phyloP scores from a whole-genome alignment of 2,329 filamentous ascomycete genomes.

The Xylariaceae sp. region DNA sequence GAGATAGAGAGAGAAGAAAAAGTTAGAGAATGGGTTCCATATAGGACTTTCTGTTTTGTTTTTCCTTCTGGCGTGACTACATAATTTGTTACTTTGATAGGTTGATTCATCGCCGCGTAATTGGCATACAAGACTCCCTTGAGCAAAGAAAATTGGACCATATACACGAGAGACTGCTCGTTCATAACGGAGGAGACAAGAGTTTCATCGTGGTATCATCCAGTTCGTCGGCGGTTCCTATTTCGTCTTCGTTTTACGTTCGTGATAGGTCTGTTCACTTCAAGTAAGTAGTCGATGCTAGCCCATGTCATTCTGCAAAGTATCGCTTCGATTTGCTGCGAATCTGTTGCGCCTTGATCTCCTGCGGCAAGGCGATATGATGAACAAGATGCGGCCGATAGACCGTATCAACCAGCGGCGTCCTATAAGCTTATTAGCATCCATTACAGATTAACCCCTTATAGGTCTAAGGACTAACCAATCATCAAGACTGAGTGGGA shows the following conservation, averaged over 20 bases:
- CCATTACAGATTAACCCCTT: background rate
- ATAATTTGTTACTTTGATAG: slow-evolving; percentile 3
- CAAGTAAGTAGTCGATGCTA: background rate
- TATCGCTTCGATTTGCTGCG: slow-evolving; percentile 65
- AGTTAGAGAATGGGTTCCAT: background rate
- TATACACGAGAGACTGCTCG: slow-evolving; percentile 8
- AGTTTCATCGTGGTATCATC: slow-evolving; percentile 8
- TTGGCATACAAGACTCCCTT: slow-evolving; percentile 1
- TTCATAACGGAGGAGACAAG: slow-evolving; percentile 1
- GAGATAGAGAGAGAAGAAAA: background rate
- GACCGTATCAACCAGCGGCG: slow-evolving; percentile 29
- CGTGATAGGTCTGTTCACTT: background rate
- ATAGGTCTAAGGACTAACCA: slow-evolving; percentile 47
- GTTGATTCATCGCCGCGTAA: background rate
- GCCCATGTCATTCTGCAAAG: slow-evolving; percentile 51
- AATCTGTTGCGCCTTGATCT: slow-evolving; percentile 63
- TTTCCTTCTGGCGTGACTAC: background rate
- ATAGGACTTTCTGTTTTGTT: slow-evolving; percentile 7
- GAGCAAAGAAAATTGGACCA: background rate
- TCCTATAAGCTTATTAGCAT: slow-evolving; percentile 16
- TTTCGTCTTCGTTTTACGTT: background rate
- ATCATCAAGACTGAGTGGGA: slow-evolving; percentile 83
- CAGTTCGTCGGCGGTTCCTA: slow-evolving; percentile 4
- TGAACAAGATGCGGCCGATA: slow-evolving; percentile 78
- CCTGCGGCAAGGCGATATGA: slow-evolving; percentile 67